These are phyloP conservation scores for Aspergillus brasiliensis DNA, from an alignment of 2,329 filamentous ascomycete genomes.

Conservation along the genomic window DNA sequence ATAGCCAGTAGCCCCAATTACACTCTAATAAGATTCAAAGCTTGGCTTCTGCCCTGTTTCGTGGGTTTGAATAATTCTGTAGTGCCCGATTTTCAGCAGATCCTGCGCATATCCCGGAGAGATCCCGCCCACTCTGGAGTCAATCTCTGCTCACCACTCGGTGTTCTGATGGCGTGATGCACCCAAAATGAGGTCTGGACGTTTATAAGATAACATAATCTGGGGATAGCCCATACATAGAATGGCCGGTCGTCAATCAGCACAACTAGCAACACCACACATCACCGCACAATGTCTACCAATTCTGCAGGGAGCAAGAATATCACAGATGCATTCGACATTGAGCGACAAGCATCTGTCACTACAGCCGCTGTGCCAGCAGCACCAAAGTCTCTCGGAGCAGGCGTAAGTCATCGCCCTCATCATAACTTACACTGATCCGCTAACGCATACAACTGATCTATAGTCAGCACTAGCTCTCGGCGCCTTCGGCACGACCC, in stretches of 20 bases:
- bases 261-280: constrained; percentile 2
- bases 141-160: too few relatives aligned
- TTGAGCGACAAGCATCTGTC: constrained; percentile 18
- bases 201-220: background rate
- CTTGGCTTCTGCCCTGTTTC: background rate
- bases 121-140: too few relatives aligned
- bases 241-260: too few relatives aligned
- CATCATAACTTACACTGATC: background rate
- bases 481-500: constrained; percentile 57
- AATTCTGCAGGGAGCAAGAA: constrained; percentile 5
- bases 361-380: background rate
- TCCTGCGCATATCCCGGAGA: background rate
- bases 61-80: background rate
- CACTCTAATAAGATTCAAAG: too few relatives aligned
- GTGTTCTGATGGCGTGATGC: too few relatives aligned
- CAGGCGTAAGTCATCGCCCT: constrained; percentile 20
- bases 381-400: constrained; percentile 21
- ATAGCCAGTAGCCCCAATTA: too few relatives aligned
- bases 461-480: constrained; percentile 52
- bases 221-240: background rate
- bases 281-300: constrained; percentile 5
- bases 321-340: constrained; percentile 8
- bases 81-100: background rate
- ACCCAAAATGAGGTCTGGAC: too few relatives aligned
- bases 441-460: background rate